Evolutionary conservation across 1,139 yeast genomes (phyloP).

Genomic region (Blastobotrys illinoisensis): DNA sequence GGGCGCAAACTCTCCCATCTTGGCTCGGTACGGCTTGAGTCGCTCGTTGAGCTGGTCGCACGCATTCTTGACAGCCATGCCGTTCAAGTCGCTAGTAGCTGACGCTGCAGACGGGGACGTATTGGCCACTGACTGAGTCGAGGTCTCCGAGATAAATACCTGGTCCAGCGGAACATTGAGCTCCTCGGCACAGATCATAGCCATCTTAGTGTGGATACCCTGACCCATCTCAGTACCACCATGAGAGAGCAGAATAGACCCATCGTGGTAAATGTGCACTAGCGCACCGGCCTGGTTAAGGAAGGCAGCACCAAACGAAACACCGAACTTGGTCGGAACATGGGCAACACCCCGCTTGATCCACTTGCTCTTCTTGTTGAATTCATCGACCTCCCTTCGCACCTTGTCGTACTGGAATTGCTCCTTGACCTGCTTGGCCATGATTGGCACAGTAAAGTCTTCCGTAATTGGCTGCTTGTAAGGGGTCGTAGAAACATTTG

Average conservation of each 20-base stretch:
- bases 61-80: slow-evolving; percentile 43
- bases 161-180: slow-evolving; percentile 37
- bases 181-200: slow-evolving; percentile 41
- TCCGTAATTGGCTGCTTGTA: slow-evolving; percentile 39
- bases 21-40: slow-evolving; percentile 35
- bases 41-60: slow-evolving; percentile 41
- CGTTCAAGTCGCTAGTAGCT: slow-evolving; percentile 43
- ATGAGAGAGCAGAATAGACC: slow-evolving; percentile 40
- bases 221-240: slow-evolving; percentile 50
- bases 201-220: slow-evolving; percentile 45
- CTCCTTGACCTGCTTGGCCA: slow-evolving; percentile 34
- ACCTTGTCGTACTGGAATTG: slow-evolving; percentile 34
- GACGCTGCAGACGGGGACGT: slow-evolving; percentile 46
- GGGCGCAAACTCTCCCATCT: slow-evolving; percentile 34
- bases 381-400: slow-evolving; percentile 35
- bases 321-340: slow-evolving; percentile 43
- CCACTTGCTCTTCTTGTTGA: slow-evolving; percentile 38
- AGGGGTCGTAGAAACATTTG: slow-evolving; percentile 34
- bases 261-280: slow-evolving; percentile 43
- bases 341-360: slow-evolving; percentile 42
- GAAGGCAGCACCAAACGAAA: slow-evolving; percentile 41
- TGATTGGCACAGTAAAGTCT: slow-evolving; percentile 37
- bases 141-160: slow-evolving; percentile 40
- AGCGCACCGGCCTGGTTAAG: slow-evolving; percentile 45
- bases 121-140: slow-evolving; percentile 43